Conservation (phyloP, 2,329 filamentous ascomycete species). For the Fusarium verticillioides region DNA sequence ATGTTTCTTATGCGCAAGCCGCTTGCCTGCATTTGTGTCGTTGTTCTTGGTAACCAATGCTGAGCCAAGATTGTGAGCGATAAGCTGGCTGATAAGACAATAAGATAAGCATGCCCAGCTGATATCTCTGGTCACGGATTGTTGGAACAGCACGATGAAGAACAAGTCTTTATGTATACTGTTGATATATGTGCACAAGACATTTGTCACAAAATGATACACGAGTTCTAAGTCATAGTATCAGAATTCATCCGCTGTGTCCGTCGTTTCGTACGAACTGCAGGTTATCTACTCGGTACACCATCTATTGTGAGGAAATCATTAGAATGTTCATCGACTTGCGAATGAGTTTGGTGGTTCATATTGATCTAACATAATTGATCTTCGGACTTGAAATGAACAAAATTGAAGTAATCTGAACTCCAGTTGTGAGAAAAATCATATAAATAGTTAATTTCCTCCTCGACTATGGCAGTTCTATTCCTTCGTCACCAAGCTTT, state of each 20-base stretch:
- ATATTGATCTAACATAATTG: neutral
- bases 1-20: accelerated
- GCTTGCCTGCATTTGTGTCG: accelerated
- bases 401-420: accelerated
- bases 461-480: neutral
- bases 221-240: accelerated
- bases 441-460: neutral
- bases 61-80: neutral
- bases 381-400: neutral
- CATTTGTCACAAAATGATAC: accelerated
- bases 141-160: too few species aligned
- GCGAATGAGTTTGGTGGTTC: neutral
- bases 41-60: neutral
- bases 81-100: neutral
- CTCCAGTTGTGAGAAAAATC: accelerated
- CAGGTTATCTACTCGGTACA: accelerated
- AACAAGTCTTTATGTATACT: too few species aligned
- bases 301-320: accelerated
- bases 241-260: accelerated
- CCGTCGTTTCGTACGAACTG: accelerated
- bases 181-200: accelerated
- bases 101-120: neutral
- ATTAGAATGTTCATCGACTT: neutral
- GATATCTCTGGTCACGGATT: too few species aligned
- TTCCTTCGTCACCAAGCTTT: neutral